Conservation (phyloP, 805 yeast species). For the Saturnispora diversa region DNA sequence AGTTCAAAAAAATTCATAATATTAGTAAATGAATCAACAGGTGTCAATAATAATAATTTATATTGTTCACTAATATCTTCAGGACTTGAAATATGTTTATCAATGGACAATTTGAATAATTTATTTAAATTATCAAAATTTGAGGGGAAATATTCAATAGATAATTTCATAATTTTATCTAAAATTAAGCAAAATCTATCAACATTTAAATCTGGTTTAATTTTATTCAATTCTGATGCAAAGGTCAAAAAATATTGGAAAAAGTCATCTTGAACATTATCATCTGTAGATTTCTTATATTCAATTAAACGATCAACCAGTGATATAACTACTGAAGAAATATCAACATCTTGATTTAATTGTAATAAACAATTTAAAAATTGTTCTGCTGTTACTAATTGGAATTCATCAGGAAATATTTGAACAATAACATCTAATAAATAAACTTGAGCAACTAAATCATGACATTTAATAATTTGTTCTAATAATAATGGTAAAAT, state of each 20-base stretch:
- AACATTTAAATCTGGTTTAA: conserved; percentile 58
- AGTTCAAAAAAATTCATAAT: conserved; percentile 31
- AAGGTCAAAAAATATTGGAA: conserved; percentile 64
- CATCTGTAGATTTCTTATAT: conserved; percentile 36
- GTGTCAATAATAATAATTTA: conserved; percentile 37
- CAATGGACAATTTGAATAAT: conserved; percentile 48
- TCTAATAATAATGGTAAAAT: conserved; percentile 77
- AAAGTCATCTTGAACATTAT: conserved; percentile 25
- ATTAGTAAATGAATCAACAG: conserved; percentile 37
- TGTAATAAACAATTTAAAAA: conserved; percentile 59
- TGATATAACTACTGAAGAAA: conserved; percentile 57
- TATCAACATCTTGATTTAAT: conserved; percentile 62
- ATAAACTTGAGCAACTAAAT: conserved; percentile 87
- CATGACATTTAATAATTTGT: conserved; percentile 88
- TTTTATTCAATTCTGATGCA: conserved; percentile 44
- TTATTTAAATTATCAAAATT: conserved; percentile 52
- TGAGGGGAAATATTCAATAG: conserved; percentile 55
- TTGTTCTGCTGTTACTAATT: conserved; percentile 60
- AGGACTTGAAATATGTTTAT: conserved; percentile 28
- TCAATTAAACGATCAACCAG: conserved; percentile 64
- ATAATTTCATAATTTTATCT: conserved; percentile 55
- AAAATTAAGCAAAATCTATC: conserved; percentile 58
- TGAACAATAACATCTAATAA: conserved; percentile 85
- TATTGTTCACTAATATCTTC: conserved; percentile 25
- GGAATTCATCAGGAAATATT: conserved; percentile 91